Evolutionary conservation across 139 green algal genomes (phyloP).

Genomic region (Coccomyxa sp.): DNA sequence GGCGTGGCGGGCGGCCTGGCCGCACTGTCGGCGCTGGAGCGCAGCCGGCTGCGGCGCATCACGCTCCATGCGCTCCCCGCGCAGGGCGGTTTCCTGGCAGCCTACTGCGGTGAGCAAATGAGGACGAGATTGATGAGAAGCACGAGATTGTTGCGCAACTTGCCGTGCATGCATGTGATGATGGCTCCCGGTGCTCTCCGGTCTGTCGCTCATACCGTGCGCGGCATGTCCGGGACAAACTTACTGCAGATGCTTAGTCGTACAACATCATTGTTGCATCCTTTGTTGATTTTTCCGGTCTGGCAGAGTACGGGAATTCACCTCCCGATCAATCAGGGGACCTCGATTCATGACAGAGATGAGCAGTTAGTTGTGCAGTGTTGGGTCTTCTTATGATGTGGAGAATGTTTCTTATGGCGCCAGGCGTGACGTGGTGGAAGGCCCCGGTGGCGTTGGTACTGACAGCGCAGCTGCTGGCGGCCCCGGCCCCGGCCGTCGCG

Average conservation of each 20-base stretch:
- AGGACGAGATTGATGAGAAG: neutral
- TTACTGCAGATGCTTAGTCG: too few relatives aligned
- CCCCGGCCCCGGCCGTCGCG: neutral
- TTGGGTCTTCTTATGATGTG: neutral
- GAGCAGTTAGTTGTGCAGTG: neutral
- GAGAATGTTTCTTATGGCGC: neutral
- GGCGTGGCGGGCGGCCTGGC: slow-evolving; percentile 41
- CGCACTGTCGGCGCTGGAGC: slow-evolving; percentile 42
- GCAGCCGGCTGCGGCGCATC: slow-evolving; percentile 27
- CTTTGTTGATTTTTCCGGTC: neutral
- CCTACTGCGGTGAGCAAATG: slow-evolving; percentile 22
- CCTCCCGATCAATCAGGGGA: neutral
- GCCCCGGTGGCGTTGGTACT: slow-evolving; percentile 4
- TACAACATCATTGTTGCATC: neutral
- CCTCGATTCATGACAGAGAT: neutral
- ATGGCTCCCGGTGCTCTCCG: neutral
- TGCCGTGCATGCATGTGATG: neutral
- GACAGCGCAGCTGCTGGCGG: slow-evolving; percentile 20
- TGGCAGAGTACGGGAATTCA: neutral
- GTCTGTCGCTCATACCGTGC: too few relatives aligned
- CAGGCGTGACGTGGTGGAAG: slow-evolving; percentile 8
- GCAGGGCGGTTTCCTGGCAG: slow-evolving; percentile 32
- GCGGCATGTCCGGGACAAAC: too few relatives aligned
- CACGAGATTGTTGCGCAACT: neutral
- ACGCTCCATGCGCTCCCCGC: slow-evolving; percentile 31